These are phyloP conservation scores for Alternaria gansuensis DNA, from an alignment of 2,329 filamentous ascomycete species.

Conservation along the genomic window DNA sequence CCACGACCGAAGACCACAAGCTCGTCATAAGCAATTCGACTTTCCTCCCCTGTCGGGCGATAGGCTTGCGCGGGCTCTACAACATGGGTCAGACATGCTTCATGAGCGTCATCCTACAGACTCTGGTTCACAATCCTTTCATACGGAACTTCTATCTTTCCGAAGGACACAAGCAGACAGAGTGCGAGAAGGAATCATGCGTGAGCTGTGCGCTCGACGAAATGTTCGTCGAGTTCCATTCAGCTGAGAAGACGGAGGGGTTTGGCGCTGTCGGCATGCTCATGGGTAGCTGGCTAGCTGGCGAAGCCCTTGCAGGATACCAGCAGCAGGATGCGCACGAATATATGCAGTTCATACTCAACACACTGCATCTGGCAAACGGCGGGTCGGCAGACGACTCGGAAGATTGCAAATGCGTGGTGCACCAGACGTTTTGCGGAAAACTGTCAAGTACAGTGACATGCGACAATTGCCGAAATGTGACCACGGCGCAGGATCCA, in stretches of 20 bases:
- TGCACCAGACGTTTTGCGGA: slow-evolving; percentile 94
- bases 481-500: slow-evolving; percentile 83
- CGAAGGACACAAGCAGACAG: slow-evolving; percentile 82
- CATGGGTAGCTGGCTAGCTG: slow-evolving; percentile 87
- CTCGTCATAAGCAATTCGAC: slow-evolving; percentile 82
- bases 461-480: slow-evolving; percentile 85
- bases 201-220: slow-evolving; percentile 69
- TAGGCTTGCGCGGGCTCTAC: slow-evolving; percentile 89
- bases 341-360: slow-evolving; percentile 94
- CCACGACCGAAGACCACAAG: slow-evolving; percentile 70
- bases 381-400: slow-evolving; percentile 61
- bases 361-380: slow-evolving; percentile 84
- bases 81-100: slow-evolving; percentile 99
- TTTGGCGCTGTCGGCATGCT: slow-evolving; percentile 91
- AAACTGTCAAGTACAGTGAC: slow-evolving; percentile 90
- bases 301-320: slow-evolving; percentile 75
- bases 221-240: slow-evolving; percentile 70
- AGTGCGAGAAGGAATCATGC: slow-evolving; percentile 70
- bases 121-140: slow-evolving; percentile 90
- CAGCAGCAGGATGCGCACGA: slow-evolving; percentile 97
- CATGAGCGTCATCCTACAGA: slow-evolving; percentile 94
- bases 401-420: slow-evolving; percentile 79
- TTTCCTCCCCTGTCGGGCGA: slow-evolving; percentile 82
- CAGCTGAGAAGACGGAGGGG: slow-evolving; percentile 82
- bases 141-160: slow-evolving; percentile 91